phyloP scores from a whole-genome alignment of 1,284 basidiomycete genomes.

The Rhodotorula sp. region DNA sequence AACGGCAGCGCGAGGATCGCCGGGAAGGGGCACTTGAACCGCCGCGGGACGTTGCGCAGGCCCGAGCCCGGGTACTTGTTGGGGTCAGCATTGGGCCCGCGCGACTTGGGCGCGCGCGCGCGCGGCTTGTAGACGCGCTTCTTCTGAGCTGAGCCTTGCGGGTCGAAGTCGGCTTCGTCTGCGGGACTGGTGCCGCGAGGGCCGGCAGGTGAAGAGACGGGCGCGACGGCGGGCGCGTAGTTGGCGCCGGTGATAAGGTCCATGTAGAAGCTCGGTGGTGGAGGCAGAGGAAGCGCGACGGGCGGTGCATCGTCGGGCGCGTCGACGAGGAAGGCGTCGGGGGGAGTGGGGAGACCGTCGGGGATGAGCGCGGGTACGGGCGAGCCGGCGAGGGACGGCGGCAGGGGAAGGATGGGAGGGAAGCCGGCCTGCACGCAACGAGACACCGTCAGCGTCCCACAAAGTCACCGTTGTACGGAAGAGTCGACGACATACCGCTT shows the following conservation, averaged over 20 bases:
- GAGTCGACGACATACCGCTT: constrained; percentile 15
- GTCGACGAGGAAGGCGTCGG: neutral
- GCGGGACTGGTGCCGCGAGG: neutral
- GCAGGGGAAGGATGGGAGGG: neutral
- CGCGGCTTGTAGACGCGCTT: neutral
- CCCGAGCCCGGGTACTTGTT: neutral
- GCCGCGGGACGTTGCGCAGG: constrained; percentile 1
- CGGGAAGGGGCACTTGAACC: constrained; percentile 35
- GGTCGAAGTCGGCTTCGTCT: neutral
- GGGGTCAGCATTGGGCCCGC: neutral
- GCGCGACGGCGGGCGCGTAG: constrained; percentile 6
- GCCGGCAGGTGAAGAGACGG: neutral
- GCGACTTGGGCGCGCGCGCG: neutral
- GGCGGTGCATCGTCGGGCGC: too few species aligned
- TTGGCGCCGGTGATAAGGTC: constrained; percentile 34
- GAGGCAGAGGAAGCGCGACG: neutral
- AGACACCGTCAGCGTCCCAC: neutral
- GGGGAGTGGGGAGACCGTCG: neutral
- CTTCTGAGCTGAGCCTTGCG: too few species aligned
- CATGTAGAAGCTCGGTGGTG: constrained; percentile 2
- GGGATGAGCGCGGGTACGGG: neutral
- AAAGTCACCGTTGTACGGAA: neutral
- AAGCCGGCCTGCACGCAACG: neutral
- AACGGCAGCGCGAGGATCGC: constrained; percentile 26
- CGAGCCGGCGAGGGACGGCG: neutral